phyloP scores from a whole-genome alignment of 2,329 filamentous ascomycete genomes.

The Clonostachys byssicola region DNA sequence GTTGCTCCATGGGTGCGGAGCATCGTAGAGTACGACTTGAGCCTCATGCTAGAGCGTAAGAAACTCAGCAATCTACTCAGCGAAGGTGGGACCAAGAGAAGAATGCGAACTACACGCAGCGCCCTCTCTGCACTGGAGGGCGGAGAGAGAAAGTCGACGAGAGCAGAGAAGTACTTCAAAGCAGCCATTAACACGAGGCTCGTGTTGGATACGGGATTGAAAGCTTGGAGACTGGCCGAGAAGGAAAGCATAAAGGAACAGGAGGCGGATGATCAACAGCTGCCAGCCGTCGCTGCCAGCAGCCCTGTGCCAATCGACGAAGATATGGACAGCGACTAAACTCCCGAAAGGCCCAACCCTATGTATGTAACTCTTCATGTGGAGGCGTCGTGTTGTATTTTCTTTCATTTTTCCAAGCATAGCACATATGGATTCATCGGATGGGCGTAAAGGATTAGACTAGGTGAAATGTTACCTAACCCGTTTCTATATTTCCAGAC shows the following conservation, averaged over 20 bases:
- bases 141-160: slow-evolving; percentile 60
- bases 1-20: slow-evolving; percentile 85
- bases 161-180: slow-evolving; percentile 70
- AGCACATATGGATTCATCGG: too few relatives aligned
- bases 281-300: too few relatives aligned
- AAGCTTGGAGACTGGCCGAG: slow-evolving; percentile 27
- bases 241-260: slow-evolving; percentile 9
- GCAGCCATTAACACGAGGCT: slow-evolving; percentile 52
- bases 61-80: slow-evolving; percentile 59
- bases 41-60: slow-evolving; percentile 63
- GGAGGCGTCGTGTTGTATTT: too few relatives aligned
- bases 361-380: too few relatives aligned
- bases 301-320: too few relatives aligned
- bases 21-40: slow-evolving; percentile 74
- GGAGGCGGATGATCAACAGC: background rate
- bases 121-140: slow-evolving; percentile 76
- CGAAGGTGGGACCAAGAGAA: slow-evolving; percentile 45
- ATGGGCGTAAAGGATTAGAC: too few relatives aligned
- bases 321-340: too few relatives aligned
- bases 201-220: slow-evolving; percentile 61
- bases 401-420: too few relatives aligned
- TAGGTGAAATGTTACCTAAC: too few relatives aligned
- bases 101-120: slow-evolving; percentile 67
- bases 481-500: too few relatives aligned
- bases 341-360: too few relatives aligned